Conservation (phyloP, 257 asterid species). For the Solanum lycopersicoides region DNA sequence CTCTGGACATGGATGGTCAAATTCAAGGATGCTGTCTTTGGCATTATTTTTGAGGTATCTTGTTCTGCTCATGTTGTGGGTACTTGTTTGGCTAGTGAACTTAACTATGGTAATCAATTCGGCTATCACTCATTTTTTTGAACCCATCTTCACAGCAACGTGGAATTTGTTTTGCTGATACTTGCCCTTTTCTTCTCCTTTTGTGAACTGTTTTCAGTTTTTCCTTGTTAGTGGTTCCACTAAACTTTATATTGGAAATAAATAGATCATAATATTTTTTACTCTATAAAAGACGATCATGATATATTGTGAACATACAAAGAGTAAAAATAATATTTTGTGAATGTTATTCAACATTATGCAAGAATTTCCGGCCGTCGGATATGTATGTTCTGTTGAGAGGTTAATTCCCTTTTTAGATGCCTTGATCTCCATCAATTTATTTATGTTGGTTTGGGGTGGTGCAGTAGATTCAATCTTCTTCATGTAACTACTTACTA, state of each 20-base stretch:
- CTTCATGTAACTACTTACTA: neutral
- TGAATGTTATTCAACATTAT: neutral
- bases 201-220: neutral
- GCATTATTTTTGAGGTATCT: slow-evolving; percentile 66
- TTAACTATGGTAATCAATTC: neutral
- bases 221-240: neutral
- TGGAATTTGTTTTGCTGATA: neutral
- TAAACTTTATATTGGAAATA: neutral
- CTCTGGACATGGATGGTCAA: slow-evolving; percentile 78
- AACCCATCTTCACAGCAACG: neutral
- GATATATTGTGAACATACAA: neutral
- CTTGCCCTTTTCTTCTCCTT: neutral
- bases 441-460: neutral
- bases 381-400: neutral
- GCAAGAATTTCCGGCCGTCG: neutral
- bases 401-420: neutral
- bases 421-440: neutral
- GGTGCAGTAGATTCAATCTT: neutral
- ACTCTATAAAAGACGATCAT: neutral
- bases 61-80: slow-evolving; percentile 5
- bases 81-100: neutral
- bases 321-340: neutral
- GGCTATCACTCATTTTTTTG: neutral
- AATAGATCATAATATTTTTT: neutral
- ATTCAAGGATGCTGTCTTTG: slow-evolving; percentile 56